phyloP scores from a whole-genome alignment of 495 filamentous ascomycete genomes.

The Trichoderma virens region DNA sequence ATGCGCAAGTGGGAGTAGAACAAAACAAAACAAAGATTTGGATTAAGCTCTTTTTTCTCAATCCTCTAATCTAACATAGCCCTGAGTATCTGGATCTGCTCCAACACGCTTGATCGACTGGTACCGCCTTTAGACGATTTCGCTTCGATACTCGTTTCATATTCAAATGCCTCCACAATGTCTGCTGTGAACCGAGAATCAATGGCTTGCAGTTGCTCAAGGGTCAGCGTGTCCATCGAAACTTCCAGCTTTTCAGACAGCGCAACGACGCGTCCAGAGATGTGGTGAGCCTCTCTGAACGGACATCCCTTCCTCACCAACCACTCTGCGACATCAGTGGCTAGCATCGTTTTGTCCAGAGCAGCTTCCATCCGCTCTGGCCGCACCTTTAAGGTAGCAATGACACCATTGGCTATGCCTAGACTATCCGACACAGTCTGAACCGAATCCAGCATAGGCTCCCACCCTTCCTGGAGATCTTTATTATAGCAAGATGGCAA shows the following conservation, averaged over 20 bases:
- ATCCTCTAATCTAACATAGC: slow-evolving; percentile 21
- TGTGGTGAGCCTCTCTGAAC: slow-evolving; percentile 66
- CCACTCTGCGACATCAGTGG: slow-evolving; percentile 49
- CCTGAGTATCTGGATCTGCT: slow-evolving; percentile 60
- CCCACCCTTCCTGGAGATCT: slow-evolving; percentile 79
- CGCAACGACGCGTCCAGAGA: slow-evolving; percentile 59
- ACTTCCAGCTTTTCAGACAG: slow-evolving; percentile 44
- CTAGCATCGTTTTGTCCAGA: slow-evolving; percentile 49
- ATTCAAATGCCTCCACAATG: slow-evolving; percentile 56
- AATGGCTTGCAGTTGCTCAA: slow-evolving; percentile 57
- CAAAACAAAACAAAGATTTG: too few species aligned
- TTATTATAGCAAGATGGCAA: slow-evolving; percentile 60
- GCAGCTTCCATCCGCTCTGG: slow-evolving; percentile 66
- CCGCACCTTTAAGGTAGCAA: slow-evolving; percentile 57
- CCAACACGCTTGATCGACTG: slow-evolving; percentile 52
- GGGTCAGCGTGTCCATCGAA: slow-evolving; percentile 57
- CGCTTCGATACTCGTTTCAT: slow-evolving; percentile 65
- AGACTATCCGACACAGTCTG: slow-evolving; percentile 74
- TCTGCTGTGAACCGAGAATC: slow-evolving; percentile 59
- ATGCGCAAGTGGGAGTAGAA: too few species aligned
- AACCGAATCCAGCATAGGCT: slow-evolving; percentile 71
- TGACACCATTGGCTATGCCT: slow-evolving; percentile 69
- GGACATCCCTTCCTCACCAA: slow-evolving; percentile 20
- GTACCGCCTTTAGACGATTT: slow-evolving; percentile 63
- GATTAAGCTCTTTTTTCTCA: too few species aligned